Base-by-base conservation (phyloP, 1,139 yeast genomes). In the Geotrichum aggregatum region DNA sequence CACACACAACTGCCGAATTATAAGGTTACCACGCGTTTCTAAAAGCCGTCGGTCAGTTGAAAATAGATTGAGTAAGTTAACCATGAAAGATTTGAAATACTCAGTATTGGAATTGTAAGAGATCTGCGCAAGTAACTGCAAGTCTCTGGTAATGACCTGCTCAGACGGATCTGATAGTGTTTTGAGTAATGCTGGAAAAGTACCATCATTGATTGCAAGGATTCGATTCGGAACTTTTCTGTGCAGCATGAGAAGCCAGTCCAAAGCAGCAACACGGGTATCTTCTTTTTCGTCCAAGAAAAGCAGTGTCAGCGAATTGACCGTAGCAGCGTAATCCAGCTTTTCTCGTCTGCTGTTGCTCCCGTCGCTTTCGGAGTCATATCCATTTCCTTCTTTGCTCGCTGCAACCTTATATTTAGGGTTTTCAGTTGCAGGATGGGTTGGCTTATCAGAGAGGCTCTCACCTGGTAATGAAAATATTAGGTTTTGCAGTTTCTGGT, bases 221-320 rank as follows among this genome's bases (percentile, higher is more conserved):
- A 75, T 62, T 80, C 79, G 61, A 22, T 76, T 71, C 0, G 94
- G 87, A 42, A 84, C 84, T 59, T 83, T 83, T 31, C 82, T 77
- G 63, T 91, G 94, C 44, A 94, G 74, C 76, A 88, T 82, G 22
- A 84, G 82, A 38, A 94, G 74, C 98, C 98, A 94, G 59, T 91
- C 96, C 46, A 94, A 72, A 19, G 95, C 86, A 0, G 95, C 88
- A 18, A 89, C 77, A 58, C 94, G 75, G 0, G 97, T 86, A 33
- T 84, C 80, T 58, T 88, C 96, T 60, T 87, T 84, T 52, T 83
- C 86, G 58, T 79, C 81, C 55, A 79, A 68, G 55, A 84, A 80
- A 59, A 83, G 87, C 33, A 79, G 61, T 0, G 84, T 79, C 53
- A 84, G 66, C 5, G 83, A 80, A 55, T 80, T 82, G 34, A 83